Percentiles rank a stretch among this genome's conserved stretches.
These are phyloP conservation scores for Citrus medica DNA, from an alignment of 345 rosid genomes.

Conservation along the genomic window DNA sequence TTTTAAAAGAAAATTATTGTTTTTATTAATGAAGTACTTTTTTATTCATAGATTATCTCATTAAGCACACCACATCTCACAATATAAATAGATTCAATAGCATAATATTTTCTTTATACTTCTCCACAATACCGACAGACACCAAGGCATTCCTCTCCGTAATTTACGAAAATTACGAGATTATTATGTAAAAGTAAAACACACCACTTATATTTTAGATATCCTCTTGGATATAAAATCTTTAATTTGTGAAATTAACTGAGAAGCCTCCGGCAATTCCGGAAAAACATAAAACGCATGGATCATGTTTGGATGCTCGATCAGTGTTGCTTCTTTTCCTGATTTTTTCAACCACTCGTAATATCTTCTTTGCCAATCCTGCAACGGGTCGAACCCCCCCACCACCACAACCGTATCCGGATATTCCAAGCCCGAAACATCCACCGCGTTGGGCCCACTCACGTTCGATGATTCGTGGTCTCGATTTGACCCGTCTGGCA, in stretches of 20 bases:
- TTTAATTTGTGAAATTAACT: constrained; percentile 45
- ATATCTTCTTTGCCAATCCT: constrained; percentile 79
- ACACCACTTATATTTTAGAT: background rate
- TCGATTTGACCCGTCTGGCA: constrained; percentile 59
- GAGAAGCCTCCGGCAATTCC: constrained; percentile 47
- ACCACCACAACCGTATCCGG: constrained; percentile 51
- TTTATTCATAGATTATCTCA: too few relatives aligned
- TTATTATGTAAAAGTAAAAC: background rate
- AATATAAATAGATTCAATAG: too few relatives aligned
- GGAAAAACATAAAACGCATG: constrained; percentile 85
- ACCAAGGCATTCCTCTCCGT: background rate
- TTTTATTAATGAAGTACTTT: too few relatives aligned
- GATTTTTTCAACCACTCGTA: constrained; percentile 59
- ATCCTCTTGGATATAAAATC: constrained; percentile 37
- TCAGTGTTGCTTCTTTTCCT: constrained; percentile 54
- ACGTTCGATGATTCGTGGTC: constrained; percentile 50
- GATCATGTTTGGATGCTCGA: constrained; percentile 69
- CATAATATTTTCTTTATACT: too few relatives aligned
- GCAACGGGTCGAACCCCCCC: constrained; percentile 69
- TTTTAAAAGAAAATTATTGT: too few relatives aligned
- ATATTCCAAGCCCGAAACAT: constrained; percentile 40
- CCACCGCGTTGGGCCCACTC: constrained; percentile 43
- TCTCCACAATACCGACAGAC: background rate
- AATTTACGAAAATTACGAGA: too few relatives aligned
- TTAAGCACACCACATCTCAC: too few relatives aligned